Conservation (phyloP, 2,329 filamentous ascomycete species). For the Cladophialophora chaetospira region DNA sequence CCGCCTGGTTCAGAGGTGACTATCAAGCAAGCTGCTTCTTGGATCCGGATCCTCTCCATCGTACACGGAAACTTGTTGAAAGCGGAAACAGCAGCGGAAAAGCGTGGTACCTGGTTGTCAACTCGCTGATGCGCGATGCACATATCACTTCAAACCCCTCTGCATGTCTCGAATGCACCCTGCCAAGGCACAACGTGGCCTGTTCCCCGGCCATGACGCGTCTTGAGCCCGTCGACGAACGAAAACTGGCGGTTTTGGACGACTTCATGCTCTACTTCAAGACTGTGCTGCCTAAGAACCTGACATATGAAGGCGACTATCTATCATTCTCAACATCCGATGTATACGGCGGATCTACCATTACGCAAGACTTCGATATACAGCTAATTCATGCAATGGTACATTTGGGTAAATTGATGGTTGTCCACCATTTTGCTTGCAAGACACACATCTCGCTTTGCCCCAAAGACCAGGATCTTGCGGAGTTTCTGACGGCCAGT, state of each 20-base stretch:
- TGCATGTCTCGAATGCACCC: background rate
- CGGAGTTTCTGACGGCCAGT: background rate
- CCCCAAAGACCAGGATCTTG: background rate
- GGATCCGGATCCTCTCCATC: slow-evolving; percentile 1
- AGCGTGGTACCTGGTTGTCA: slow-evolving; percentile 9
- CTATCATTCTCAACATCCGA: slow-evolving; percentile 1
- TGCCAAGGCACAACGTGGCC: background rate
- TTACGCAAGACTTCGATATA: background rate
- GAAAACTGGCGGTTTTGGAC: slow-evolving; percentile 4
- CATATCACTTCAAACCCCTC: slow-evolving; percentile 1
- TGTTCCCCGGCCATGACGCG: background rate
- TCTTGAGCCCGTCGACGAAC: background rate
- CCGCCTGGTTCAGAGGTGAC: background rate
- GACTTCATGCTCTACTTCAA: background rate
- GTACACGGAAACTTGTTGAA: slow-evolving; percentile 5
- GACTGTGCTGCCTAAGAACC: background rate
- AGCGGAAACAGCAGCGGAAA: background rate
- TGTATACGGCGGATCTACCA: background rate
- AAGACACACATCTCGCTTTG: background rate
- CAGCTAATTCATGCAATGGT: slow-evolving; percentile 7
- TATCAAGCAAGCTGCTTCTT: slow-evolving; percentile 11
- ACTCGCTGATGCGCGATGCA: slow-evolving; percentile 7
- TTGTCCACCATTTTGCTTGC: background rate
- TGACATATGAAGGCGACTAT: slow-evolving; percentile 7
- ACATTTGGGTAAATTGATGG: background rate